These are phyloP conservation scores for Kwoniella sp. DNA, from an alignment of 768 basidiomycete species.

Conservation along the genomic window DNA sequence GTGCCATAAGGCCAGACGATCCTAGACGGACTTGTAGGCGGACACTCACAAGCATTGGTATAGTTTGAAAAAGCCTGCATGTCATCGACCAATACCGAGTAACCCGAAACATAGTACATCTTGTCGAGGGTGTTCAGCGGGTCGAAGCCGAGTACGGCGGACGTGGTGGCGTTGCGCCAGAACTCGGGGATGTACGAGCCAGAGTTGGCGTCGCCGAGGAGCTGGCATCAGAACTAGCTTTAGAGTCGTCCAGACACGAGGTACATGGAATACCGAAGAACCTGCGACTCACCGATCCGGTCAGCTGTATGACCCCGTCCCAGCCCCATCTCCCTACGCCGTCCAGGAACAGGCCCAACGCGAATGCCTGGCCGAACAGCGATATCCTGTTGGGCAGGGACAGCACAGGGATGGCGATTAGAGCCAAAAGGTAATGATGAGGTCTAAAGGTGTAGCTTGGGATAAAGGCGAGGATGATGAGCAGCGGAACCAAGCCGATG, in stretches of 20 bases:
- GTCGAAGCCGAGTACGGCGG: constrained; percentile 1
- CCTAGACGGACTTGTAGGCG: too few relatives aligned
- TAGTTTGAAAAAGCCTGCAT: constrained; percentile 18
- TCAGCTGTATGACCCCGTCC: constrained; percentile 33
- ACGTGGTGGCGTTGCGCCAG: constrained; percentile 14
- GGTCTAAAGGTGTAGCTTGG: constrained; percentile 30
- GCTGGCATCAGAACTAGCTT: neutral
- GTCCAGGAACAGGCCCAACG: constrained; percentile 39
- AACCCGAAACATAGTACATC: constrained; percentile 18
- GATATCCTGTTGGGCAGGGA: constrained; percentile 33
- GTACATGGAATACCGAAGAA: neutral
- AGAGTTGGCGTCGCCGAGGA: constrained; percentile 8
- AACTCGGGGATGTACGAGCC: constrained; percentile 20
- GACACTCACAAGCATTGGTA: constrained; percentile 15
- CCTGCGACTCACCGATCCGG: constrained; percentile 21
- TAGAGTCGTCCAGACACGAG: too few relatives aligned
- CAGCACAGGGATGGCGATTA: constrained; percentile 34
- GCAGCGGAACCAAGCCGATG: constrained; percentile 25
- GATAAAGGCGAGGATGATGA: constrained; percentile 32
- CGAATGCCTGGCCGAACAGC: constrained; percentile 33
- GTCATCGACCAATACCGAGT: constrained; percentile 32
- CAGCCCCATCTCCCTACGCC: constrained; percentile 43
- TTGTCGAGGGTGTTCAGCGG: neutral
- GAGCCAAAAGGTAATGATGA: constrained; percentile 38
- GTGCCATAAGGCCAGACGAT: neutral